Conservation (phyloP, 176 grass and related monocot species). For the Carex littledalei region DNA sequence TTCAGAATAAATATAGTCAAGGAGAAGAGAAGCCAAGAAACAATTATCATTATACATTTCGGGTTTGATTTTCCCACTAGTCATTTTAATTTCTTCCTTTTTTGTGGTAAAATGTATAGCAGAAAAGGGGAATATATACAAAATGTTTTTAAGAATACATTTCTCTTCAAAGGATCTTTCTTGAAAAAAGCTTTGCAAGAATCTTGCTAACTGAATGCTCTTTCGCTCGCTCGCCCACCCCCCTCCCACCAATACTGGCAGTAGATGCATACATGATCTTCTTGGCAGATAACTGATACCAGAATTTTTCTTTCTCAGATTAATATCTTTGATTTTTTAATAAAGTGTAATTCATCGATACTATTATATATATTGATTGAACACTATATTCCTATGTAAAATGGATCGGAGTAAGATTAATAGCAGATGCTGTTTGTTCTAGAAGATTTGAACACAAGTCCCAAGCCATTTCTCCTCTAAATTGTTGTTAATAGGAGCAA, state of each 20-base stretch:
- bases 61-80: not conserved
- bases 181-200: not conserved
- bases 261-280: too few relatives aligned
- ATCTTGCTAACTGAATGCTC: not conserved
- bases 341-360: not conserved
- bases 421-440: not conserved
- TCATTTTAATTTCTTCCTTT: not conserved
- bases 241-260: too few relatives aligned
- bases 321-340: not conserved
- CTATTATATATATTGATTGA: not conserved
- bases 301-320: not conserved
- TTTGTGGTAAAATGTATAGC: not conserved
- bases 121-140: not conserved
- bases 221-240: not conserved
- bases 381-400: not conserved
- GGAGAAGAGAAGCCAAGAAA: not conserved
- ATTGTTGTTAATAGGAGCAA: not conserved
- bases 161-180: not conserved
- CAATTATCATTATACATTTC: not conserved
- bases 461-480: not conserved
- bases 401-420: not conserved
- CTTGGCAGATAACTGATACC: too few relatives aligned
- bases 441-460: not conserved
- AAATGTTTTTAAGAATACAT: not conserved
- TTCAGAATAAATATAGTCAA: not conserved